Evolutionary conservation across 2,329 filamentous ascomycete species (phyloP), one percentile per base, ranked within the genome.

Genomic region (Sclerotinia sclerotiorum): DNA sequence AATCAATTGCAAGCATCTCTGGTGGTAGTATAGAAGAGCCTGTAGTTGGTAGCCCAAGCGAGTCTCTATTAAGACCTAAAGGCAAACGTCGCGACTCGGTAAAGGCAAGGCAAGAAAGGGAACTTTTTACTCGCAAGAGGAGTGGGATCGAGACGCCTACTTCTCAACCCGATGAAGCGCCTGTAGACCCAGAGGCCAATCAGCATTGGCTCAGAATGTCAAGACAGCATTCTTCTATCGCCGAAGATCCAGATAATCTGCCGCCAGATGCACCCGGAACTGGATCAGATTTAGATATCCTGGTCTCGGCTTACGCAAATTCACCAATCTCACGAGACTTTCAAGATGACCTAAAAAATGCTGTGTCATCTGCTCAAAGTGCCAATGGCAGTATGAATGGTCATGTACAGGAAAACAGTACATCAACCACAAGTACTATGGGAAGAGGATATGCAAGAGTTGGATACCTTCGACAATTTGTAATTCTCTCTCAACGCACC

Each of bases 401-500:
- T 32, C 82, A 85, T 68, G 79, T 79, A 17, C 81, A 82, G 2
- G 79, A 82, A 6, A 87, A 86, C 70, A 81, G 84, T 54, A 76
- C 81, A n/a, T 77, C 75, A 15, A 81, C 49, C 17, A 58, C 55
- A 29, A 58, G 11, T n/a, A 85, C 85, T 11, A 87, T 93, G 73
- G 88, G 94, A 70, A 91, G 88, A 76, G 91, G 92, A 24, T 97
- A 96, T 79, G 87, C 88, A 68, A 92, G 95, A 69, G 85, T 97
- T 68, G 89, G 94, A 58, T 89, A 94, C 73, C 75, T 85, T 11
- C 85, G 90, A 55, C 95, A 99, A 79, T 98, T 99, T 79, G 77
- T 89, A 67, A 97, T 99, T 74, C 83, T 99, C 17, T 97, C 94
- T 0, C 86, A 89, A 75, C 88, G 95, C 57, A 99, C 95, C 0